phyloP scores from a whole-genome alignment of 176 grass and related monocot species.

The Zea luxurians region DNA sequence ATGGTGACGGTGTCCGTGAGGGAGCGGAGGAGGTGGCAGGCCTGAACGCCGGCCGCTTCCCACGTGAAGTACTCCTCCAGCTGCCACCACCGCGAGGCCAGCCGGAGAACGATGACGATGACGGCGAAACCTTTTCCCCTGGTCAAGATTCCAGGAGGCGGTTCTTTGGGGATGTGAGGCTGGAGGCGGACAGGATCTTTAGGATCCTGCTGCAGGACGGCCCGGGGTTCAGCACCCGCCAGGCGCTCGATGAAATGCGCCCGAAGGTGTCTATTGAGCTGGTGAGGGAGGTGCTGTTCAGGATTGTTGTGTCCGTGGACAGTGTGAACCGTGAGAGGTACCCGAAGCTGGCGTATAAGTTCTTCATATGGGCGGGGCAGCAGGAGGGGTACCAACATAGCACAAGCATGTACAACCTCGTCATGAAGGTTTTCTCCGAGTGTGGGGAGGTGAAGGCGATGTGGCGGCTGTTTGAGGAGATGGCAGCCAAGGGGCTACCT shows the following conservation, averaged over 20 bases:
- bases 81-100: conserved; percentile 43
- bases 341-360: conserved; percentile 78
- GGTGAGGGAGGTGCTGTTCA: conserved; percentile 68
- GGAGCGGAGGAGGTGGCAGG: conserved; percentile 15
- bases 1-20: background rate
- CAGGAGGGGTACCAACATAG: conserved; percentile 61
- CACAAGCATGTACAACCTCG: conserved; percentile 70
- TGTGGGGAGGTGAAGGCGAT: conserved; percentile 83
- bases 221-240: conserved; percentile 61
- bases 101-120: conserved; percentile 28
- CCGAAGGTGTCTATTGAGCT: conserved; percentile 52
- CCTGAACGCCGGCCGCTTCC: conserved; percentile 36
- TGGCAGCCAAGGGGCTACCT: conserved; percentile 64
- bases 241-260: conserved; percentile 77
- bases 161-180: conserved; percentile 34
- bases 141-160: conserved; percentile 14
- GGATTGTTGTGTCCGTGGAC: conserved; percentile 54
- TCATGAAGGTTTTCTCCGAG: conserved; percentile 76
- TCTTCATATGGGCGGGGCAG: conserved; percentile 78
- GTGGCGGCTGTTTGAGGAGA: conserved; percentile 83
- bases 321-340: conserved; percentile 52
- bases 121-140: conserved; percentile 24
- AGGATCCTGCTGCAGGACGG: conserved; percentile 81
- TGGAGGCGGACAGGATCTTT: conserved; percentile 55
- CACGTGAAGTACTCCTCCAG: conserved; percentile 55